Evolutionary conservation across 1,284 basidiomycete genomes (phyloP).

Genomic region (Ustilago sp.): DNA sequence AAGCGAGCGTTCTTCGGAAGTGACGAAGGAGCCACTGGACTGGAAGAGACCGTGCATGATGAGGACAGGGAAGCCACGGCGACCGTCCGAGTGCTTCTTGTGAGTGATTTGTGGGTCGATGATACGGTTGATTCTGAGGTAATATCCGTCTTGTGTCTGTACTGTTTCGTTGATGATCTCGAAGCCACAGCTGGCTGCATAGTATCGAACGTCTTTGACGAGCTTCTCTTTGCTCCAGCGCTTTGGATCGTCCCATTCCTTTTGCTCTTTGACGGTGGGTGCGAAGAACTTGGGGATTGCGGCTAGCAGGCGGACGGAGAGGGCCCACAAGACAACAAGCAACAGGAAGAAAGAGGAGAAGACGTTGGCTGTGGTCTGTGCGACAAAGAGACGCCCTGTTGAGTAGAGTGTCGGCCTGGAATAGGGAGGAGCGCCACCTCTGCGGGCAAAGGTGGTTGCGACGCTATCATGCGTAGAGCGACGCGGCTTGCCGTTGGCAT

Average conservation of each 20-base stretch:
- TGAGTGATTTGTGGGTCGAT: slow-evolving; percentile 71
- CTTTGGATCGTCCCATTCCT: slow-evolving; percentile 73
- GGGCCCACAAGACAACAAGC: slow-evolving; percentile 70
- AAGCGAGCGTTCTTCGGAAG: slow-evolving; percentile 75
- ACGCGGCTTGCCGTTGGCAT: slow-evolving; percentile 7
- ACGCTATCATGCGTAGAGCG: slow-evolving; percentile 23
- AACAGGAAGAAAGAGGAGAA: slow-evolving; percentile 74
- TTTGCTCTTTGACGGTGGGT: slow-evolving; percentile 22
- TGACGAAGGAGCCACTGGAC: slow-evolving; percentile 76
- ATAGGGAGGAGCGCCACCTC: slow-evolving; percentile 60
- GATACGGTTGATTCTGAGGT: slow-evolving; percentile 74
- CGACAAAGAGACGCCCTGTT: slow-evolving; percentile 68
- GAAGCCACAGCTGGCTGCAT: slow-evolving; percentile 74
- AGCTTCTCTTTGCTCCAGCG: slow-evolving; percentile 72
- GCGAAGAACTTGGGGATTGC: slow-evolving; percentile 48
- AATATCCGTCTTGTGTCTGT: slow-evolving; percentile 76
- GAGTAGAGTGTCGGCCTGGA: slow-evolving; percentile 55
- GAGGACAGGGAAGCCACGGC: slow-evolving; percentile 74
- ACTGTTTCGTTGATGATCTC: slow-evolving; percentile 75
- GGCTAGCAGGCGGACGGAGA: slow-evolving; percentile 55
- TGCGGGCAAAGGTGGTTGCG: slow-evolving; percentile 46
- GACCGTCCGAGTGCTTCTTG: slow-evolving; percentile 70
- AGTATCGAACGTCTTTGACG: slow-evolving; percentile 74
- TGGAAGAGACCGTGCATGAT: slow-evolving; percentile 77
- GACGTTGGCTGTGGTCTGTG: slow-evolving; percentile 72